A percentile compares a stretch with the other conserved stretches of the same genome.
Evolutionary conservation across 768 basidiomycete species (phyloP).

Genomic region (Nevesoporus exiguus): DNA sequence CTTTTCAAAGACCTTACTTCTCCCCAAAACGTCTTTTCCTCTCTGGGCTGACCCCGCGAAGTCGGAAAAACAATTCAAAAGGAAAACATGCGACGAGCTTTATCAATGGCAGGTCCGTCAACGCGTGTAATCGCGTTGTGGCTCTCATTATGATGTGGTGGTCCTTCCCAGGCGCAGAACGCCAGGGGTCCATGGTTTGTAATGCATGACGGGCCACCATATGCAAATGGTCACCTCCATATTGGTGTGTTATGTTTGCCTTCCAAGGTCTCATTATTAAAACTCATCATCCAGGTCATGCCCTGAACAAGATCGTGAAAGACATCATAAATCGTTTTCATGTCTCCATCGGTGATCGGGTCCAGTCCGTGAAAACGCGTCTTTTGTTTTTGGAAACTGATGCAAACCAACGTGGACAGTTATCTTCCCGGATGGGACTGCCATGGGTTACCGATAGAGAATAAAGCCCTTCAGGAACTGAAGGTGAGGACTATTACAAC

Average conservation of each 20-base stretch:
- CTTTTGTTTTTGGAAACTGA: not conserved
- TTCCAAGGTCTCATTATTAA: not conserved
- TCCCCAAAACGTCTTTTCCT: conserved; percentile 82
- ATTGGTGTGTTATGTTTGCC: conserved; percentile 58
- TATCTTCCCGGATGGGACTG: conserved; percentile 98
- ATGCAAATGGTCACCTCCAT: conserved; percentile 94
- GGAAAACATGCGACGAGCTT: conserved; percentile 65
- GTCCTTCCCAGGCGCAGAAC: conserved; percentile 53
- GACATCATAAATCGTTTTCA: conserved; percentile 93
- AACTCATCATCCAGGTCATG: conserved; percentile 62
- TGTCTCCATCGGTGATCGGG: conserved; percentile 67
- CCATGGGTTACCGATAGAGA: conserved; percentile 95
- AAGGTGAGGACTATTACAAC: conserved; percentile 43
- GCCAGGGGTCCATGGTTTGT: conserved; percentile 70
- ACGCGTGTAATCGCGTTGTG: conserved; percentile 14
- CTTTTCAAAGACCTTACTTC: conserved; percentile 62
- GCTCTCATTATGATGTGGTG: not conserved
- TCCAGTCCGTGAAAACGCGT: conserved; percentile 60
- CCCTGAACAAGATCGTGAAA: conserved; percentile 93
- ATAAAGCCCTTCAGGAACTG: conserved; percentile 80
- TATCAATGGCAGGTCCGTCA: conserved; percentile 74
- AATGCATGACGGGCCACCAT: conserved; percentile 94
- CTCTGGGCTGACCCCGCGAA: conserved; percentile 65
- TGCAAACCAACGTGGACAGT: conserved; percentile 39
- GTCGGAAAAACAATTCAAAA: conserved; percentile 54